Conservation (phyloP, 768 basidiomycete genomes). For the Trametes maxima region DNA sequence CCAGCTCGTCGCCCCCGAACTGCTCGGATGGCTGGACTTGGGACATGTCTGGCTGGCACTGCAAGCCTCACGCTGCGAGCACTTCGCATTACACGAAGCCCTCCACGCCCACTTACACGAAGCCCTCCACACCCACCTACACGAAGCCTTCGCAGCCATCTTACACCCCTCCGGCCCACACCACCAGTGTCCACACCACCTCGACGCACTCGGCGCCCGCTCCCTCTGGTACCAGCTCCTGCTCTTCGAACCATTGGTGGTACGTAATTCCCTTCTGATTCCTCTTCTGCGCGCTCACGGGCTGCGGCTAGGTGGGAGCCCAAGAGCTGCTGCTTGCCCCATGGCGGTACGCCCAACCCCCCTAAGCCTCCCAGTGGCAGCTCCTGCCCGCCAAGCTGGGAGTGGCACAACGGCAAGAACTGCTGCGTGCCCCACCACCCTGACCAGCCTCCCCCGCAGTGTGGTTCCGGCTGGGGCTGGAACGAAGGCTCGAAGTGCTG, state of each 20-base stretch:
- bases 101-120: constrained; percentile 1
- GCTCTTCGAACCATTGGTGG: constrained; percentile 14
- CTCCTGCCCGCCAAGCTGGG: constrained; percentile 51
- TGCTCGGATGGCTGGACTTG: constrained; percentile 44
- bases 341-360: constrained; percentile 45
- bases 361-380: constrained; percentile 51
- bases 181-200: not conserved
- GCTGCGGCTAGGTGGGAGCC: constrained; percentile 30
- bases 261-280: not conserved
- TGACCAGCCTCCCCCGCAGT: constrained; percentile 43
- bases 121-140: constrained; percentile 17
- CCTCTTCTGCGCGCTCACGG: not conserved
- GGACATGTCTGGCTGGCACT: constrained; percentile 10
- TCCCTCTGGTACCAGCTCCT: constrained; percentile 9
- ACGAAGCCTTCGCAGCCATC: constrained; percentile 8
- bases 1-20: constrained; percentile 39
- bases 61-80: constrained; percentile 1
- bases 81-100: not conserved
- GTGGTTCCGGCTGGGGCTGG: constrained; percentile 52
- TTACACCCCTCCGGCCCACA: constrained; percentile 27
- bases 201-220: not conserved
- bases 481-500: constrained; percentile 37
- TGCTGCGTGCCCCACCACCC: constrained; percentile 58
- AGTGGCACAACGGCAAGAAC: constrained; percentile 48
- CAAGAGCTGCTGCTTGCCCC: constrained; percentile 47